Conservation (phyloP, 2,329 filamentous ascomycete species). For the Anisogramma anomala region DNA sequence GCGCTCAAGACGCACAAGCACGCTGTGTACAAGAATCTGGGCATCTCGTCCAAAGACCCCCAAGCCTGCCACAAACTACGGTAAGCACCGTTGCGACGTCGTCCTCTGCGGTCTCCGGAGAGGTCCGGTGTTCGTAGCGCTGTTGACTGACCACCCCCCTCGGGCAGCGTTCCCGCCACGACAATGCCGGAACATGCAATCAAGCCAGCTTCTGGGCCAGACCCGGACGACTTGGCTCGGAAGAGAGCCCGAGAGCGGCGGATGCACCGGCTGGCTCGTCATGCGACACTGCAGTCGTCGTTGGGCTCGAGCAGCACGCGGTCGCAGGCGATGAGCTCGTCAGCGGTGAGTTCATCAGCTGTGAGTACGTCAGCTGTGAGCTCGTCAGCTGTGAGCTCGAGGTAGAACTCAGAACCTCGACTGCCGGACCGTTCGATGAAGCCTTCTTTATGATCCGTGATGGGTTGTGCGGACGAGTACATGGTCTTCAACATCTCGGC, state of each 20-base stretch:
- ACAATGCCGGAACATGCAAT: constrained; percentile 34
- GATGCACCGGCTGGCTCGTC: constrained; percentile 15
- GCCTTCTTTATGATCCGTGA: too few species aligned
- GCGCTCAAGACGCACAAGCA: constrained; percentile 36
- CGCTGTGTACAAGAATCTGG: constrained; percentile 31
- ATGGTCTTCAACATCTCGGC: too few species aligned
- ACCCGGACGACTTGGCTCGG: constrained; percentile 32
- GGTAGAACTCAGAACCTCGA: constrained; percentile 14
- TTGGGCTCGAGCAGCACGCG: constrained; percentile 19
- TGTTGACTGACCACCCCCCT: background rate
- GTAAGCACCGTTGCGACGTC: background rate
- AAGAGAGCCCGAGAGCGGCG: constrained; percentile 25
- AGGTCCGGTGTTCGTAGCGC: background rate
- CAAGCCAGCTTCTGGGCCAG: constrained; percentile 32
- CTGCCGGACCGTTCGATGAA: too few species aligned
- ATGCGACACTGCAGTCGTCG: constrained; percentile 16
- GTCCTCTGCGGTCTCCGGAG: background rate
- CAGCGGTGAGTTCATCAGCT: constrained; percentile 21
- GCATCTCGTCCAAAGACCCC: constrained; percentile 32
- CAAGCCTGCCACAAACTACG: constrained; percentile 34
- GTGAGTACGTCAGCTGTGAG: constrained; percentile 27
- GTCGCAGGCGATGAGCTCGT: constrained; percentile 28
- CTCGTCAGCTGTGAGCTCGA: constrained; percentile 22
- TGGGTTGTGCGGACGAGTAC: too few species aligned
- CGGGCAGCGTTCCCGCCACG: constrained; percentile 30